Conservation (phyloP, 257 asterid genomes). For the Nicotiana tabacum region DNA sequence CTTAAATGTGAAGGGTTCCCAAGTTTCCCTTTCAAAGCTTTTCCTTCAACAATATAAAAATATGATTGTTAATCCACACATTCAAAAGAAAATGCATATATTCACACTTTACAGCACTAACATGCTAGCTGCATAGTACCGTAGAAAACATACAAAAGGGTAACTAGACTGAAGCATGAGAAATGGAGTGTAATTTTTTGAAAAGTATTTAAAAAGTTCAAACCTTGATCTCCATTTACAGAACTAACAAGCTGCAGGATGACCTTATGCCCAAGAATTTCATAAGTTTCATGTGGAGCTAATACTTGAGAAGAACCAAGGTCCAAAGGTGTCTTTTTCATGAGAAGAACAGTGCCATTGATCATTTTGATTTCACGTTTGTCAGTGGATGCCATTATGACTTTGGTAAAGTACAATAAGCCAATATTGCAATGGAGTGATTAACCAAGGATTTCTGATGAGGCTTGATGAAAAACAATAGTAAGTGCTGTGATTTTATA, state of each 20-base stretch:
- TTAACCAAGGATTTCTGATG: not conserved
- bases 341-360: not conserved
- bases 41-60: too few relatives aligned
- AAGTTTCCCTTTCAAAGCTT: not conserved
- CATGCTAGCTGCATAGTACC: too few relatives aligned
- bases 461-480: not conserved
- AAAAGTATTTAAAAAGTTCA: not conserved
- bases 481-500: not conserved
- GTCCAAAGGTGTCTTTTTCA: not conserved
- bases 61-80: too few relatives aligned
- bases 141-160: too few relatives aligned
- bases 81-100: too few relatives aligned
- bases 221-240: not conserved
- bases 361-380: not conserved
- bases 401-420: not conserved
- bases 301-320: not conserved
- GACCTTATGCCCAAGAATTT: not conserved
- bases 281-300: not conserved
- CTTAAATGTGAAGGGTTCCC: not conserved
- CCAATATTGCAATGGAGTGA: too few relatives aligned
- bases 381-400: not conserved
- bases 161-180: too few relatives aligned
- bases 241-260: not conserved
- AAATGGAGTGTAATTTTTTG: not conserved
- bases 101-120: too few relatives aligned